Evolutionary conservation across 345 rosid genomes (phyloP).

Genomic region (Eucalyptus fibrosa): DNA sequence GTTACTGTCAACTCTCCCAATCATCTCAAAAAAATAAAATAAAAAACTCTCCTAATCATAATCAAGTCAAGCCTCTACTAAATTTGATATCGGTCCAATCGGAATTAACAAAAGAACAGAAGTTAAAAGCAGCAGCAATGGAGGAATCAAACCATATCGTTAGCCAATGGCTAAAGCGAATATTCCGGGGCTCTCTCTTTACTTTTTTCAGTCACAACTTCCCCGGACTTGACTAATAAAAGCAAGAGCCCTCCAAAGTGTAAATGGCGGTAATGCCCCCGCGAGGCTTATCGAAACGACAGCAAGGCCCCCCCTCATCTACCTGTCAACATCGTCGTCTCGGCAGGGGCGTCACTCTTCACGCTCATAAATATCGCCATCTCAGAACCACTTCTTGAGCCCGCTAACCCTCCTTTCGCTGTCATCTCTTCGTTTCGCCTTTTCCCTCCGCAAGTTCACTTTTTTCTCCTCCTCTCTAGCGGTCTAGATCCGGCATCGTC

Average conservation of each 20-base stretch:
- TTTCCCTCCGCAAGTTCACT: not conserved
- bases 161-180: not conserved
- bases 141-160: not conserved
- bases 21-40: not conserved
- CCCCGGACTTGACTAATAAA: not conserved
- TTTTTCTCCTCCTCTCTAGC: not conserved
- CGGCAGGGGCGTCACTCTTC: not conserved
- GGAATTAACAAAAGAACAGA: not conserved
- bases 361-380: not conserved
- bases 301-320: not conserved
- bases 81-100: not conserved
- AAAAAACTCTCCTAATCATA: not conserved
- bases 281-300: not conserved
- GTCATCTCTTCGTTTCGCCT: not conserved
- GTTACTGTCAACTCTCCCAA: not conserved
- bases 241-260: accelerated
- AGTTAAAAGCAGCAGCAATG: not conserved
- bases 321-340: not conserved
- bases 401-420: not conserved
- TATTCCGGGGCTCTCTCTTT: not conserved
- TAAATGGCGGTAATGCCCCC: not conserved
- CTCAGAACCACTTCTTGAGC: not conserved
- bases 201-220: not conserved
- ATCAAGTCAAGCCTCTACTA: not conserved
- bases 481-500: not conserved